Evolutionary conservation across 2,329 filamentous ascomycete genomes (phyloP), one percentile per base, ranked within the genome.

Genomic region (Alternaria alternata): DNA sequence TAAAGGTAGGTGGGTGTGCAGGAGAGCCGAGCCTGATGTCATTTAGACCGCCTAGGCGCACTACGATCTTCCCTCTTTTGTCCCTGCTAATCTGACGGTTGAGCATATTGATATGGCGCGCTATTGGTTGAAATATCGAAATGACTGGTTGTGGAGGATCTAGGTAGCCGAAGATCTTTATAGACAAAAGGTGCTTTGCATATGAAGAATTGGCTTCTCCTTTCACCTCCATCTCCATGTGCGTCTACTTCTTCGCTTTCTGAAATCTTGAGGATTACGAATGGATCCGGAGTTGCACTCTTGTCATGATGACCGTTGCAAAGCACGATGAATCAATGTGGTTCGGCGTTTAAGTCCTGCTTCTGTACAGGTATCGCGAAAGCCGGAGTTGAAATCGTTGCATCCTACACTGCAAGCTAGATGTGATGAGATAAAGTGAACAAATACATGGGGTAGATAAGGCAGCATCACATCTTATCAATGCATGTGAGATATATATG

Each of bases 21-120:
- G 44, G 56, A 0, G 46, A 34, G 28, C 14, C 30, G 36, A 58
- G n/a, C 6, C 53, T 24, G 48, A 57, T 51, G 41, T 52, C 32
- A 5, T 57, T 51, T 5, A 61, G 26, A 24, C 34, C 38, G 8
- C 26, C 14, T n/a, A 59, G 44, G 8, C 36, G 38, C 4, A 43
- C 28, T 5, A 32, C 39, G 2, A 52, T 11, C 20, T 52, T 41
- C n/a, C 36, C 24, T 30, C 36, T 51, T 22, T 42, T 52, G 20
- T 42, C 7, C 7, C 11, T 36, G 24, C 16, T 12, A 26, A 20
- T 48, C 16, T 32, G 28, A 12, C 5, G 18, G 20, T 34, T 48
- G 30, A 22, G 7, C 44, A 48, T 48, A 16, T 22, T 0, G 3
- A 5, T 12, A 3, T 6, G 18, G n/a, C n/a, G 7, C 36, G 3